Evolutionary conservation across 2,329 filamentous ascomycete genomes (phyloP).

Genomic region (Neocucurbitaria cava): DNA sequence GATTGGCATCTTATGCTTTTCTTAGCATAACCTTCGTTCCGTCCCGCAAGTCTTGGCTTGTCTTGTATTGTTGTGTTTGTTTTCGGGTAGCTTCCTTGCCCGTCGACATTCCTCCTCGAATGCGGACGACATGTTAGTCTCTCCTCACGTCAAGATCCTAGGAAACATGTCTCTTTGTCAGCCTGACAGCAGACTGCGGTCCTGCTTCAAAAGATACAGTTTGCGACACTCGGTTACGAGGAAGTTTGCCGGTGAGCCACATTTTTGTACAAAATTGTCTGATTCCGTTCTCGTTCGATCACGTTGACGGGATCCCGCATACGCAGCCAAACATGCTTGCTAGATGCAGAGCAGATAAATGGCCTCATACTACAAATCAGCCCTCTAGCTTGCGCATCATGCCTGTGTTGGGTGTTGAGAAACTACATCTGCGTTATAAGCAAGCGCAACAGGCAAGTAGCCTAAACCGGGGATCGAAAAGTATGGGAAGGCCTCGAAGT

Average conservation of each 20-base stretch:
- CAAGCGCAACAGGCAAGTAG: background rate
- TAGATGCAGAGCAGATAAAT: background rate
- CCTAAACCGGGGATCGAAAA: no score
- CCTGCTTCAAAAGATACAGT: background rate
- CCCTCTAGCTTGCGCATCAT: background rate
- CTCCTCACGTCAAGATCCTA: background rate
- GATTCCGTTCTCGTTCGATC: background rate
- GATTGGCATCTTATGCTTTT: background rate
- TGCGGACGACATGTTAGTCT: background rate
- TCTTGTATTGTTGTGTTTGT: background rate
- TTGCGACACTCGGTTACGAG: background rate
- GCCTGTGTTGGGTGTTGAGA: background rate
- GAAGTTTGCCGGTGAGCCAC: background rate
- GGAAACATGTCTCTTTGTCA: background rate
- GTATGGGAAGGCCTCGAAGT: no score
- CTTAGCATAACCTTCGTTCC: constrained; percentile 2
- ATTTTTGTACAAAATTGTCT: background rate
- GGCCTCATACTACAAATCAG: background rate
- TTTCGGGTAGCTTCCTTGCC: background rate
- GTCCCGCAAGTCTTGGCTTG: constrained; percentile 3
- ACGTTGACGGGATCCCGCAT: background rate
- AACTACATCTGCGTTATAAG: background rate
- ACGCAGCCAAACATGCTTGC: background rate
- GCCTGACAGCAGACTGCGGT: background rate
- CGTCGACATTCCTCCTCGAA: background rate